Conservation (phyloP, 768 basidiomycete genomes). For the Rubroboletus satanas region DNA sequence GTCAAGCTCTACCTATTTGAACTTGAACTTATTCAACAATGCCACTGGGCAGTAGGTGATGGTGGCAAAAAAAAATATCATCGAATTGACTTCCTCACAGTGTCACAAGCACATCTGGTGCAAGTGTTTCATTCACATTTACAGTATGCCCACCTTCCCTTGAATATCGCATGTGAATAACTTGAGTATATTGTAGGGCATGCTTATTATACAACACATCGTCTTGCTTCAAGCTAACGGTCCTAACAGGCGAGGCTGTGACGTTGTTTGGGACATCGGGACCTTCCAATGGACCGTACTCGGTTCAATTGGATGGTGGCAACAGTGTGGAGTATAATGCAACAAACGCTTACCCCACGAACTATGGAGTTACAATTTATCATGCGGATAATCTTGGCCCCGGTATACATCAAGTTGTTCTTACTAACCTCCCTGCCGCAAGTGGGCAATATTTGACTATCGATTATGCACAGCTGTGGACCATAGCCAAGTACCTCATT, state of each 20-base stretch:
- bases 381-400: constrained; percentile 38
- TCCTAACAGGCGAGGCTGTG: constrained; percentile 40
- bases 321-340: constrained; percentile 15
- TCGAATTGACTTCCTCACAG: constrained; percentile 19
- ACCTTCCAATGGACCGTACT: constrained; percentile 33
- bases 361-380: constrained; percentile 30
- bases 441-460: constrained; percentile 27
- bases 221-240: background rate
- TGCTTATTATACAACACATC: background rate
- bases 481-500: constrained; percentile 15
- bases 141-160: constrained; percentile 27
- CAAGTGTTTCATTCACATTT: constrained; percentile 37
- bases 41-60: constrained; percentile 39
- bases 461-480: constrained; percentile 31
- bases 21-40: constrained; percentile 38
- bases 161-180: background rate
- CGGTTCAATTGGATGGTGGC: constrained; percentile 34
- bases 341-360: constrained; percentile 14
- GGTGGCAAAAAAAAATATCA: background rate
- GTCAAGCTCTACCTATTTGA: constrained; percentile 29
- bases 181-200: constrained; percentile 16
- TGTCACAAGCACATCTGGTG: constrained; percentile 31
- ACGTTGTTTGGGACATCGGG: constrained; percentile 43
- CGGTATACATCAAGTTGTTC: constrained; percentile 33
- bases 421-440: constrained; percentile 29